phyloP scores from a whole-genome alignment of 495 filamentous ascomycete species.

The Penicillium mononematosum region DNA sequence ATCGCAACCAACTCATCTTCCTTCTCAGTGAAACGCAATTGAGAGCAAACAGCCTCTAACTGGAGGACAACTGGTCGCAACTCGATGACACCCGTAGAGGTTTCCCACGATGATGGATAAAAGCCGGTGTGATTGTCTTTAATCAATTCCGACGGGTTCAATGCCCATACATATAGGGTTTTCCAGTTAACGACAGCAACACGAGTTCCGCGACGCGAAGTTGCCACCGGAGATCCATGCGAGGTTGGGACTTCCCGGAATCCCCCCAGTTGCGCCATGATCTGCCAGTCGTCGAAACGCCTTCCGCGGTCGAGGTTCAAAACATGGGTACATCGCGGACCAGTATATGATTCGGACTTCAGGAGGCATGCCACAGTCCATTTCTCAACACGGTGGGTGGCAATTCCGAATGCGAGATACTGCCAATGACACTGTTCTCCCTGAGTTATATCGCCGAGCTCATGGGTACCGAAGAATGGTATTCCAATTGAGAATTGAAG shows the following conservation, averaged over 20 bases:
- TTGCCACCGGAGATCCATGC: conserved; percentile 43
- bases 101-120: conserved; percentile 33
- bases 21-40: conserved; percentile 36
- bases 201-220: conserved; percentile 38
- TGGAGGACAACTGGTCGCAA: conserved; percentile 37
- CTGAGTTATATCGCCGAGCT: conserved; percentile 5
- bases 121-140: conserved; percentile 25
- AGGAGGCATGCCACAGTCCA: conserved; percentile 46
- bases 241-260: conserved; percentile 38
- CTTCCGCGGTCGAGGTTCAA: conserved; percentile 46
- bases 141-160: conserved; percentile 41
- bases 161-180: conserved; percentile 44
- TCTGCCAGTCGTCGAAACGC: conserved; percentile 35
- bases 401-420: conserved; percentile 44
- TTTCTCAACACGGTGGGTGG: conserved; percentile 38
- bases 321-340: conserved; percentile 34
- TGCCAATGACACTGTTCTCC: conserved; percentile 36
- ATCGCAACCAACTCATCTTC: conserved; percentile 46
- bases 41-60: conserved; percentile 43
- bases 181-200: conserved; percentile 50
- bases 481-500: conserved; percentile 44
- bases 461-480: conserved; percentile 44
- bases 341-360: conserved; percentile 30
- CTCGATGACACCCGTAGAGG: conserved; percentile 25
- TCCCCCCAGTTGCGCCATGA: conserved; percentile 44